These are phyloP conservation scores for Oldenlandia corymbosa DNA, from an alignment of 257 asterid species.

Conservation along the genomic window DNA sequence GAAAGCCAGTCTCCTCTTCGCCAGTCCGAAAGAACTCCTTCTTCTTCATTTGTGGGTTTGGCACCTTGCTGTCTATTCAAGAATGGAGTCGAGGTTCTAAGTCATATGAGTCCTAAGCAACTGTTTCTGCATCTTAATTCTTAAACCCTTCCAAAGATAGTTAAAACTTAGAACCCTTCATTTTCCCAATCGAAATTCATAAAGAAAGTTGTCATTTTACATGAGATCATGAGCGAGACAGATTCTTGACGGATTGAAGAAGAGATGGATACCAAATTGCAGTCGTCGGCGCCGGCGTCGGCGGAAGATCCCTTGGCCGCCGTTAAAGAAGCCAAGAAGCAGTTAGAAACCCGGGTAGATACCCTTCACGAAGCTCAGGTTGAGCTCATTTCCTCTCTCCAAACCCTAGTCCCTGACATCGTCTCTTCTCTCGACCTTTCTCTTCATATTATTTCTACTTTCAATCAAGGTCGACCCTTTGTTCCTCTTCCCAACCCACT, in stretches of 20 bases:
- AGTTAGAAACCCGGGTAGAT: conserved; percentile 66
- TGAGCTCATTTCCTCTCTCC: conserved; percentile 79
- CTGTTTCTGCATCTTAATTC: no score
- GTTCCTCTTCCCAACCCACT: conserved; percentile 65
- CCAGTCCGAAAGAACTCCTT: background rate
- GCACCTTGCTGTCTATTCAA: background rate
- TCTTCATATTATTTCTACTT: conserved; percentile 54
- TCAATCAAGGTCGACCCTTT: conserved; percentile 52
- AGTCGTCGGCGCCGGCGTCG: no score
- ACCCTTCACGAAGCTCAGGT: conserved; percentile 62
- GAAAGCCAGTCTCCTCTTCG: conserved; percentile 1
- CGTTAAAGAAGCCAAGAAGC: conserved; percentile 54
- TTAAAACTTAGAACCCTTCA: no score
- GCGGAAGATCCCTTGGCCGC: conserved; percentile 39
- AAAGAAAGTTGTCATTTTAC: no score
- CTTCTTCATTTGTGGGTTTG: background rate
- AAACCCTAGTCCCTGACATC: conserved; percentile 68
- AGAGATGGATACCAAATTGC: conserved; percentile 47
- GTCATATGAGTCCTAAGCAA: no score
- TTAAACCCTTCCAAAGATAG: no score
- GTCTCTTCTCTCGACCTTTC: conserved; percentile 89
- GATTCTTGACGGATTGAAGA: no score
- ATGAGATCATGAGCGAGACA: no score
- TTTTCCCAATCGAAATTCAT: no score
- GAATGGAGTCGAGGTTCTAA: background rate